phyloP scores from a whole-genome alignment of 495 filamentous ascomycete genomes.

The Penicillium paxilli region DNA sequence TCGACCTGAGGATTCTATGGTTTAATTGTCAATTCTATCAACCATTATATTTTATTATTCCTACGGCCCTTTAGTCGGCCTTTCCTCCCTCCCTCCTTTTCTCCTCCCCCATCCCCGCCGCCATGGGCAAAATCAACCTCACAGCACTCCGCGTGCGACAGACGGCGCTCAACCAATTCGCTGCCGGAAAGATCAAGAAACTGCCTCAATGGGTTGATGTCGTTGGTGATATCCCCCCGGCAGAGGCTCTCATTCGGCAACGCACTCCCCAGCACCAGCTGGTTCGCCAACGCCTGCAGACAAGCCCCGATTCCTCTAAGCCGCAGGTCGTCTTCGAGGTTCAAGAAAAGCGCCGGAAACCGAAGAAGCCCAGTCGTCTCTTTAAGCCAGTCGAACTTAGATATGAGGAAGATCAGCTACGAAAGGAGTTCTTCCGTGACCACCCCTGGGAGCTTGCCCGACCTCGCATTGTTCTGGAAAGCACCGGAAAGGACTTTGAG shows the following conservation, averaged over 20 bases:
- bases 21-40: neutral
- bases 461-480: slow-evolving; percentile 80
- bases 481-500: slow-evolving; percentile 76
- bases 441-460: slow-evolving; percentile 97
- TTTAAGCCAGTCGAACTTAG: slow-evolving; percentile 76
- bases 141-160: slow-evolving; percentile 72
- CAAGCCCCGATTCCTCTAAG: slow-evolving; percentile 28
- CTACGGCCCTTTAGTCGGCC: neutral
- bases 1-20: neutral
- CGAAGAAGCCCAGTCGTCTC: slow-evolving; percentile 67
- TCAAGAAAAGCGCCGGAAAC: slow-evolving; percentile 40
- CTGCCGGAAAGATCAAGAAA: slow-evolving; percentile 43
- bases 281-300: slow-evolving; percentile 47
- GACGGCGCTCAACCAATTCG: slow-evolving; percentile 58
- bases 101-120: neutral
- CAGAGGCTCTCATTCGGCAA: slow-evolving; percentile 71
- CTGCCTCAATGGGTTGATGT: slow-evolving; percentile 78
- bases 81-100: neutral
- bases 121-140: slow-evolving; percentile 72
- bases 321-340: slow-evolving; percentile 41
- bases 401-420: slow-evolving; percentile 84
- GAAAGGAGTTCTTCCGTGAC: slow-evolving; percentile 80
- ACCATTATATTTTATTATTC: neutral
- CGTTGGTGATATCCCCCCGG: slow-evolving; percentile 72
- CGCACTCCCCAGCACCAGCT: slow-evolving; percentile 67